phyloP scores from a whole-genome alignment of 148 eudicot genomes.

The Cornus florida region DNA sequence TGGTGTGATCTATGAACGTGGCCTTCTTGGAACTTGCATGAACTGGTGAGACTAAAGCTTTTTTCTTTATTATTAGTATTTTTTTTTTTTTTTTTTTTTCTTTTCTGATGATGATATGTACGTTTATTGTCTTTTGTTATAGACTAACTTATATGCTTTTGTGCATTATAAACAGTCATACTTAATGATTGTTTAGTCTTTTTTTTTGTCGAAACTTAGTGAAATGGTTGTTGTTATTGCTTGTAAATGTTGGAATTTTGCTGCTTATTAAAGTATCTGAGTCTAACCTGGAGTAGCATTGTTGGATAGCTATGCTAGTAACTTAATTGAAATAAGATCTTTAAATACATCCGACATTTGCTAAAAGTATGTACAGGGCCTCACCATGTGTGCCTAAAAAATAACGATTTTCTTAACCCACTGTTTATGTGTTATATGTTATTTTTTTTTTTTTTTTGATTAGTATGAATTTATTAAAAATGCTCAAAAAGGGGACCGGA shows the following conservation, averaged over 20 bases:
- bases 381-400: not conserved
- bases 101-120: too few species aligned
- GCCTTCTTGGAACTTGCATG: conserved; percentile 72
- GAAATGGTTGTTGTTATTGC: too few species aligned
- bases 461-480: too few species aligned
- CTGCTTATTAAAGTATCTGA: not conserved
- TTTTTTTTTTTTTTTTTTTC: too few species aligned
- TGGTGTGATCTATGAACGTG: conserved; percentile 64
- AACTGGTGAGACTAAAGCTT: conserved; percentile 43
- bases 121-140: not conserved
- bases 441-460: too few species aligned
- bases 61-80: not conserved
- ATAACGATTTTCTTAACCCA: not conserved
- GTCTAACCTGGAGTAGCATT: not conserved
- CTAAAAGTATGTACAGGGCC: not conserved
- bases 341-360: too few species aligned
- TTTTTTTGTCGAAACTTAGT: too few species aligned
- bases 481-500: too few species aligned
- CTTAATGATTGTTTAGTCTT: too few species aligned
- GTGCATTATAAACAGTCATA: too few species aligned
- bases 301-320: not conserved
- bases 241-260: not conserved
- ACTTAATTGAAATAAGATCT: too few species aligned
- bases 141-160: too few species aligned
- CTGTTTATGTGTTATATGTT: not conserved